A percentile compares a stretch with the other conserved stretches of the same genome.
phyloP scores from a whole-genome alignment of 257 asterid genomes.

The Ajuga chamaepitys region DNA sequence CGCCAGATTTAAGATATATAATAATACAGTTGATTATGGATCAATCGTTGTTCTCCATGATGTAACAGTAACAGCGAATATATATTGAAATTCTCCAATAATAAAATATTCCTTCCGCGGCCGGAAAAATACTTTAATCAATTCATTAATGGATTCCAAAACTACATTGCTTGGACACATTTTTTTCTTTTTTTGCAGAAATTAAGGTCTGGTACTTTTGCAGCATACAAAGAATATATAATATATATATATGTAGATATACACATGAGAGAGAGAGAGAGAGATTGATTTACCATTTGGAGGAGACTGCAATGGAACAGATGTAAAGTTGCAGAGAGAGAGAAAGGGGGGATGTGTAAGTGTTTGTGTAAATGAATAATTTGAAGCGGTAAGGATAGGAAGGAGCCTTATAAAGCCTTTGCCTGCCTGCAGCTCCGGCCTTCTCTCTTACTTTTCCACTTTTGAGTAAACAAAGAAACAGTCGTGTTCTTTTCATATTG shows the following conservation, averaged over 20 bases:
- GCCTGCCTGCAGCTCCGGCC: too few relatives aligned
- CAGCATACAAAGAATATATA: too few relatives aligned
- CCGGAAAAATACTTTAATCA: background rate
- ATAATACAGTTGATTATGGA: too few relatives aligned
- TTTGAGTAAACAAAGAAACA: background rate
- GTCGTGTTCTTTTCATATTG: too few relatives aligned
- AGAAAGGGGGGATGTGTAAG: background rate
- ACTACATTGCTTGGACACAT: too few relatives aligned
- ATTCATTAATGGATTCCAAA: too few relatives aligned
- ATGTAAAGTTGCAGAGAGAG: slow-evolving; percentile 4
- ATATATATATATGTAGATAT: background rate
- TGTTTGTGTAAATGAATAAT: too few relatives aligned
- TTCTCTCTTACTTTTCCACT: background rate
- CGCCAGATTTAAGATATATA: too few relatives aligned
- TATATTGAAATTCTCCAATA: background rate
- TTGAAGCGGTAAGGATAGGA: background rate
- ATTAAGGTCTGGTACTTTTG: background rate
- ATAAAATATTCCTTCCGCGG: background rate
- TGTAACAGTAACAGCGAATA: background rate
- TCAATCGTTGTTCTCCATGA: too few relatives aligned
- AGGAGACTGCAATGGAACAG: background rate
- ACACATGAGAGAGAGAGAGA: background rate
- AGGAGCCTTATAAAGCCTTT: background rate
- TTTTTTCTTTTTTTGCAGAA: too few relatives aligned
- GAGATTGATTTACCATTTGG: slow-evolving; percentile 21